Base-by-base conservation (phyloP, 176 grass and related monocot species). In the Carex littledalei region DNA sequence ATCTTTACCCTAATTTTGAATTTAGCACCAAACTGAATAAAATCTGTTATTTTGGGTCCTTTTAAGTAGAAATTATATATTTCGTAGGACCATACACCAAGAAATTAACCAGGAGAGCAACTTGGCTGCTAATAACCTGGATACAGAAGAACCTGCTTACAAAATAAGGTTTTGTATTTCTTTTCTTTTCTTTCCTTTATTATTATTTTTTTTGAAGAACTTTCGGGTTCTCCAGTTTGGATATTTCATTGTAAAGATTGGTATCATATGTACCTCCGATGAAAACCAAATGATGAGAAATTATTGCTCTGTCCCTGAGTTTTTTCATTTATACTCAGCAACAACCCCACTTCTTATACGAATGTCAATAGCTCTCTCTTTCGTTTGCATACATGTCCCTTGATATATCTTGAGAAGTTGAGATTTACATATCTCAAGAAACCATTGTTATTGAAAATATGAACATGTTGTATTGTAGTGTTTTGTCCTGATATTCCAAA, bases 101-200 rank as follows among this genome's bases (percentile, higher is more conserved):
- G 32, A 68, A 17, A 68, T 68, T 16, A 50, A 54, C 12, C 49
- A 29, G 49, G 22, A 77, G 21, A 45, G 68, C 7, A 77, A 77
- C 45, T 31, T 77, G 73, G 47, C 73, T 26, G 21, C 49, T 77
- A 54, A 13, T 11, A 29, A 55, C 16, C 49, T 77, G 11, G 12
- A 49, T 31, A 13, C 21, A 55, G 49, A 77, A 77, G 49, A 77
- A 26, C 47, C 21, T 31, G 21, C 73, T 77, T 32, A 55, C 12
- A 32, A 49, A 77, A 15, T 55, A 53, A 77, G 49, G 73, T n/a
- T 77, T 52, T 31, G 49, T 77, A 77, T 77, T 77, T 77, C 12
- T 76, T 77, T 77, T 55, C 12, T 29, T 77, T 63, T 8, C 4
- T 31, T 77, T 15, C 14, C 8, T 54, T 54, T 54, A 6, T 39